These are phyloP conservation scores for Rubia yunnanensis DNA, from an alignment of 257 asterid species.

Conservation along the genomic window DNA sequence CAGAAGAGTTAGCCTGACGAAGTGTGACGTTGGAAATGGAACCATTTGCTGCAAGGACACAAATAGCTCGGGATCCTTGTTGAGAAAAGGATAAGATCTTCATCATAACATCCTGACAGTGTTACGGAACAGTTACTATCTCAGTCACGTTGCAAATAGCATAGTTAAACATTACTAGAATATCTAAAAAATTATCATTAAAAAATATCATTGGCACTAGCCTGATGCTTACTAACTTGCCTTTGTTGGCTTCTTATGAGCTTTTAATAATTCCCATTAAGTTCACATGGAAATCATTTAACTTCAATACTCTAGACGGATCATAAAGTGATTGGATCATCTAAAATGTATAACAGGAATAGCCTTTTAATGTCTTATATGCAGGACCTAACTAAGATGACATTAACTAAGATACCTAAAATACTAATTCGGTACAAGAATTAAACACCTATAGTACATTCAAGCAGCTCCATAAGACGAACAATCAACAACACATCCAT, in stretches of 20 bases:
- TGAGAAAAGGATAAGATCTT: conserved; percentile 82
- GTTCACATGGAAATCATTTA: background rate
- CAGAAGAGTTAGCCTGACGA: conserved; percentile 81
- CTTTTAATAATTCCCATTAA: background rate
- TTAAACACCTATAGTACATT: background rate
- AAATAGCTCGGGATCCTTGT: conserved; percentile 76
- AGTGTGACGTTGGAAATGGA: conserved; percentile 77
- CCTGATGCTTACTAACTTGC: background rate
- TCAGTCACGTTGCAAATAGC: background rate
- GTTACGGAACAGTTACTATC: background rate
- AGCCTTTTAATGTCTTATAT: background rate
- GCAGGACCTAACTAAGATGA: background rate
- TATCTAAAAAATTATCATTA: no score
- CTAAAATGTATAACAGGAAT: background rate
- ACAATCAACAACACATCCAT: background rate
- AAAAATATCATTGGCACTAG: background rate
- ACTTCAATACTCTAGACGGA: background rate
- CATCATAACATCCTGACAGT: conserved; percentile 69
- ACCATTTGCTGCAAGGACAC: conserved; percentile 83
- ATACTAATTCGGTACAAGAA: background rate
- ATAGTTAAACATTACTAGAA: background rate
- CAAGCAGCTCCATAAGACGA: background rate
- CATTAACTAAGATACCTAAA: background rate
- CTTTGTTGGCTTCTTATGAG: background rate
- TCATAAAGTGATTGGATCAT: background rate